These are phyloP conservation scores for Vitrella brassicaformis DNA, from an alignment of 73 alveolate species.

Conservation along the genomic window DNA sequence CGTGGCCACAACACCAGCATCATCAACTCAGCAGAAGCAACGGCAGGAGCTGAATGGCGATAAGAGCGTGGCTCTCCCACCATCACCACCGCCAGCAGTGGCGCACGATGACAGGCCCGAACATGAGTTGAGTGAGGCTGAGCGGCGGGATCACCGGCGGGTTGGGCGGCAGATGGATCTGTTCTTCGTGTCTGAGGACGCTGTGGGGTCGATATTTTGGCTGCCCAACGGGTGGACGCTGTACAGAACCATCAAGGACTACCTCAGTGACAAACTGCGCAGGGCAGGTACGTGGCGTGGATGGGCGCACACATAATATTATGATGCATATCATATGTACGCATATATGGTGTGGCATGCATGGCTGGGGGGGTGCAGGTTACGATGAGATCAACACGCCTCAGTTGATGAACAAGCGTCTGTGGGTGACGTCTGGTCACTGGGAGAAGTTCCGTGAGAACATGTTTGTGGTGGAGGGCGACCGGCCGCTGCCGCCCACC, in stretches of 20 bases:
- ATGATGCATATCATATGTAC: too few species aligned
- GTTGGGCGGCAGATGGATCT: constrained; percentile 82
- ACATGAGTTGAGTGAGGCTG: constrained; percentile 39
- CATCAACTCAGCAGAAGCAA: too few species aligned
- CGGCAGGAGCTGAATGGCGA: too few species aligned
- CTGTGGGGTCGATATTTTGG: constrained; percentile 94
- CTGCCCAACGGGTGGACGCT: constrained; percentile 78
- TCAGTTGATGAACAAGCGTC: constrained; percentile 71
- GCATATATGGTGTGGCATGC: neutral
- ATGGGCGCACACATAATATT: too few species aligned
- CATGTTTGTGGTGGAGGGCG: constrained; percentile 81
- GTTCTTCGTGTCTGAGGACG: constrained; percentile 70
- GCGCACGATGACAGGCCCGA: too few species aligned
- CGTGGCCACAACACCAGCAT: too few species aligned
- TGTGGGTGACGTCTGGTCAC: constrained; percentile 99
- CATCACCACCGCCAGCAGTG: too few species aligned
- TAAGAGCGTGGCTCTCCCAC: too few species aligned
- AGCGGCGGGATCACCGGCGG: constrained; percentile 92
- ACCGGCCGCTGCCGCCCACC: neutral
- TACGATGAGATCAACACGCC: constrained; percentile 88
- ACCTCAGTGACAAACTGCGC: neutral
- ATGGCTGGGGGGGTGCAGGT: constrained; percentile 45
- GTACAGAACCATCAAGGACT: neutral
- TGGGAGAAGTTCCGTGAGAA: constrained; percentile 88
- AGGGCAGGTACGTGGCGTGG: too few species aligned